Percentiles rank a stretch among this genome's conserved stretches.
phyloP scores from a whole-genome alignment of 257 asterid genomes.

The Scutellaria galericulata region DNA sequence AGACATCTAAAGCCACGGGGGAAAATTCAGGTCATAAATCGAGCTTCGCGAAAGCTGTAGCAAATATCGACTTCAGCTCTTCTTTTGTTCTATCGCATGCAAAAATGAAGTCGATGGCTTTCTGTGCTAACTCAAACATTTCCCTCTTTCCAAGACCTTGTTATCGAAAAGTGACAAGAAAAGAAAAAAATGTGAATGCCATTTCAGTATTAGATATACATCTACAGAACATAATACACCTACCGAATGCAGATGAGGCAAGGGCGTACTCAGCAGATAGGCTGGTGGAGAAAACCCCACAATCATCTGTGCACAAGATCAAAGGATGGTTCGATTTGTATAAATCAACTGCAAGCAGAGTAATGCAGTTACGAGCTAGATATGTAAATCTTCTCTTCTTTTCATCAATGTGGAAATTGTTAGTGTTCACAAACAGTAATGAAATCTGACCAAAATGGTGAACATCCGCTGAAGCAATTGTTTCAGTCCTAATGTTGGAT shows the following conservation, averaged over 20 bases:
- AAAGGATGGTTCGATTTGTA: conserved; percentile 74
- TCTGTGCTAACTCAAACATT: conserved; percentile 66
- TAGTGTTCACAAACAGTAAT: conserved; percentile 16
- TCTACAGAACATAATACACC: conserved; percentile 16
- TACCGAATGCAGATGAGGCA: conserved; percentile 75
- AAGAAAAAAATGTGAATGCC: neutral
- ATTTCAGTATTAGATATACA: conserved; percentile 3
- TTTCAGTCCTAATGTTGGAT: conserved; percentile 81
- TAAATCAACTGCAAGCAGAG: conserved; percentile 70
- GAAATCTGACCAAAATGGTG: conserved; percentile 88
- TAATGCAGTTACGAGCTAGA: conserved; percentile 28
- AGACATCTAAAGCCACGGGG: neutral
- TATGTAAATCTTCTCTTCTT: neutral
- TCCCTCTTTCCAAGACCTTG: conserved; percentile 72
- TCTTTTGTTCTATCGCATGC: conserved; percentile 63
- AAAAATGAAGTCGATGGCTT: conserved; percentile 60
- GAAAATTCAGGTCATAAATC: conserved; percentile 27
- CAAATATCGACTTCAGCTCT: conserved; percentile 62
- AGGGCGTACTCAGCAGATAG: conserved; percentile 66
- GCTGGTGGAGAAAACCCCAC: conserved; percentile 85
- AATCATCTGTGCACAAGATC: conserved; percentile 82
- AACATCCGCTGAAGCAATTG: conserved; percentile 79
- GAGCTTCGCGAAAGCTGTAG: conserved; percentile 50
- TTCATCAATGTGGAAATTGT: neutral
- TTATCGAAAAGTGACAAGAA: neutral